A percentile compares a stretch with the other conserved stretches of the same genome.
These are phyloP conservation scores for Rutstroemia sp. DNA, from an alignment of 2,329 filamentous ascomycete species.

Conservation along the genomic window DNA sequence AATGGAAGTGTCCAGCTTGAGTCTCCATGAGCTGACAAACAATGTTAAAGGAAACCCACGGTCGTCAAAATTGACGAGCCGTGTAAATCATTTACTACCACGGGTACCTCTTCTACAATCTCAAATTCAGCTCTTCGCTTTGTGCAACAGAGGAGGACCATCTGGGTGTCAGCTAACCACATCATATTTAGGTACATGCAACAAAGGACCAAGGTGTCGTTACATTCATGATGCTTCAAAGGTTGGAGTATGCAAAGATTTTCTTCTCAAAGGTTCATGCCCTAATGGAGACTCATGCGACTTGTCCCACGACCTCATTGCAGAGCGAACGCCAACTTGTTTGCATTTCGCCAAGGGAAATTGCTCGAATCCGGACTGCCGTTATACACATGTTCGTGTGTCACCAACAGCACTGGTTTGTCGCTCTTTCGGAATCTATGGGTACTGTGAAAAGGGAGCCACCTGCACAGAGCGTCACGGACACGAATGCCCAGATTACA, in stretches of 20 bases:
- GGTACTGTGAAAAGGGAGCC: conserved; percentile 80
- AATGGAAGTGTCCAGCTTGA: conserved; percentile 2
- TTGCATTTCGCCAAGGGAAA: conserved; percentile 84
- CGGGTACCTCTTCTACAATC: conserved; percentile 45
- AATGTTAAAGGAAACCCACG: conserved; percentile 30
- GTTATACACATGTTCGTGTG: conserved; percentile 77
- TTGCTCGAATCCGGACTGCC: conserved; percentile 80
- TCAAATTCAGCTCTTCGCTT: conserved; percentile 13
- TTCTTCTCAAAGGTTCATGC: conserved; percentile 74
- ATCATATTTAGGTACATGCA: conserved; percentile 64
- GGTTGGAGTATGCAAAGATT: conserved; percentile 85
- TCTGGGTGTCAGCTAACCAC: conserved; percentile 27
- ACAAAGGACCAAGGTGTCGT: conserved; percentile 71
- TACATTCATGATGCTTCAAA: conserved; percentile 79
- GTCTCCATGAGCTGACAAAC: conserved; percentile 28
- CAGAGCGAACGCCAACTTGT: conserved; percentile 81
- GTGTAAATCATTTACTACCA: conserved; percentile 66
- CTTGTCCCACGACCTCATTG: conserved; percentile 77
- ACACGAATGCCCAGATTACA: conserved; percentile 90
- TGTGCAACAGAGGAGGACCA: conserved; percentile 15
- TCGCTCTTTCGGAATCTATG: conserved; percentile 73
- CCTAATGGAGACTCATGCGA: conserved; percentile 73
- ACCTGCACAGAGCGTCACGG: conserved; percentile 77
- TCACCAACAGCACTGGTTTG: conserved; percentile 74
- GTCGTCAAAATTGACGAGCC: conserved; percentile 59